These are phyloP conservation scores for Craterostigma plantagineum DNA, from an alignment of 257 asterid genomes.

Conservation along the genomic window DNA sequence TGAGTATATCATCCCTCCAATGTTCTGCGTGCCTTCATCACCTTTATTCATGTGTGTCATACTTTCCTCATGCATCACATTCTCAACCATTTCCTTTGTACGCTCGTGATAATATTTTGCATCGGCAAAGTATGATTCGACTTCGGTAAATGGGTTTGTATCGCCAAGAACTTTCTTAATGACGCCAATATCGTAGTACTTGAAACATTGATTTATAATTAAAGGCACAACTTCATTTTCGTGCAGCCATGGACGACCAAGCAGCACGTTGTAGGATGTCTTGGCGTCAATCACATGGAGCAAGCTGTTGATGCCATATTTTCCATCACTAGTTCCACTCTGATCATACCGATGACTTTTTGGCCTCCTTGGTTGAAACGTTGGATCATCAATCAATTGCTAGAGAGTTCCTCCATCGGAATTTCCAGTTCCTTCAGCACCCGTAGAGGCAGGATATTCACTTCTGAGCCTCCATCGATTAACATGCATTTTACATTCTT, in stretches of 20 bases:
- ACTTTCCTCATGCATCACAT: no score
- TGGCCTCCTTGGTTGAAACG: not conserved
- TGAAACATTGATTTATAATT: not conserved
- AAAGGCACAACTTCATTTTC: not conserved
- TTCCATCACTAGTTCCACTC: no score
- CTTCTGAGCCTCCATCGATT: constrained; percentile 1
- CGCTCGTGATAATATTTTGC: not conserved
- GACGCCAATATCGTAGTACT: not conserved
- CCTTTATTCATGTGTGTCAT: not conserved
- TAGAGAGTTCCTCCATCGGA: not conserved
- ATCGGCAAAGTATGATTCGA: not conserved
- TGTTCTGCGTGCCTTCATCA: not conserved
- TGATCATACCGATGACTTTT: not conserved
- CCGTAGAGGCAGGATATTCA: not conserved
- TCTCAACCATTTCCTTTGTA: no score
- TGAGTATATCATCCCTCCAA: not conserved
- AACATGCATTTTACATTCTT: not conserved
- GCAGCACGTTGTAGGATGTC: not conserved
- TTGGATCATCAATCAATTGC: not conserved
- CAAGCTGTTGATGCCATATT: not conserved
- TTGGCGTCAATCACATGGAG: not conserved
- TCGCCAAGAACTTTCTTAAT: not conserved
- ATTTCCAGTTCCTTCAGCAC: not conserved
- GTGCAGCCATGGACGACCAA: not conserved
- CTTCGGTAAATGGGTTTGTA: not conserved